Evolutionary conservation across 1,139 yeast genomes (phyloP).

Genomic region (Debaryomyces coudertii): DNA sequence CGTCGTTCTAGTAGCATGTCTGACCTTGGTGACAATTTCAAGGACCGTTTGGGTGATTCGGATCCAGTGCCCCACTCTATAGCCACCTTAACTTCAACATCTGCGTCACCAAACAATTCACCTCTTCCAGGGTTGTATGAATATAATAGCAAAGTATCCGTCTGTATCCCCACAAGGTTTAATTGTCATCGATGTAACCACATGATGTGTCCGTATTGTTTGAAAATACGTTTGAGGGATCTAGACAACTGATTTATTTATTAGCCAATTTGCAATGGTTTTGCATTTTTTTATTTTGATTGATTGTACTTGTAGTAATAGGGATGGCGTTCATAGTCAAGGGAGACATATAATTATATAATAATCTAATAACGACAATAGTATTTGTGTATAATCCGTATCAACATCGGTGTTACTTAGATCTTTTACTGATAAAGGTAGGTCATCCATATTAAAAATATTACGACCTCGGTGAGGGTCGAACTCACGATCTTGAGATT

Average conservation of each 20-base stretch:
- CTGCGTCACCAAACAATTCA: slow-evolving; percentile 1
- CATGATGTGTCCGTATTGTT: slow-evolving; percentile 60
- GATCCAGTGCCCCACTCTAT: not conserved
- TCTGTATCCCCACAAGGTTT: slow-evolving; percentile 35
- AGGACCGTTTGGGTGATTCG: not conserved
- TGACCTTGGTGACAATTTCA: not conserved
- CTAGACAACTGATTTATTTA: slow-evolving; percentile 17
- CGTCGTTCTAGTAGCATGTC: slow-evolving; percentile 7
- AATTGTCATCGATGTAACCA: slow-evolving; percentile 52
- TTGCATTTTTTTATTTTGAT: not conserved
- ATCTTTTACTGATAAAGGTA: too few species aligned
- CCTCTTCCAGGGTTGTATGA: slow-evolving; percentile 1
- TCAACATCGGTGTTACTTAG: too few species aligned
- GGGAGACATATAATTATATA: not conserved
- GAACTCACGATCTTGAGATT: slow-evolving; percentile 51
- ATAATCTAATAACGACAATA: not conserved
- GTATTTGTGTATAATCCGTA: not conserved
- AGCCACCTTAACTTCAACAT: not conserved
- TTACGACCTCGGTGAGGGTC: slow-evolving; percentile 48
- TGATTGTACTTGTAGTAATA: not conserved
- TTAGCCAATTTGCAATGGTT: not conserved
- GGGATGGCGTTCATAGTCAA: not conserved
- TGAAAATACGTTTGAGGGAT: slow-evolving; percentile 47
- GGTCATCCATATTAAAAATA: not conserved
- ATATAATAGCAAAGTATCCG: slow-evolving; percentile 5